A percentile compares a stretch with the other conserved stretches of the same genome.
These are phyloP conservation scores for Acmispon strigosus DNA, from an alignment of 306 rosid genomes.

Conservation along the genomic window DNA sequence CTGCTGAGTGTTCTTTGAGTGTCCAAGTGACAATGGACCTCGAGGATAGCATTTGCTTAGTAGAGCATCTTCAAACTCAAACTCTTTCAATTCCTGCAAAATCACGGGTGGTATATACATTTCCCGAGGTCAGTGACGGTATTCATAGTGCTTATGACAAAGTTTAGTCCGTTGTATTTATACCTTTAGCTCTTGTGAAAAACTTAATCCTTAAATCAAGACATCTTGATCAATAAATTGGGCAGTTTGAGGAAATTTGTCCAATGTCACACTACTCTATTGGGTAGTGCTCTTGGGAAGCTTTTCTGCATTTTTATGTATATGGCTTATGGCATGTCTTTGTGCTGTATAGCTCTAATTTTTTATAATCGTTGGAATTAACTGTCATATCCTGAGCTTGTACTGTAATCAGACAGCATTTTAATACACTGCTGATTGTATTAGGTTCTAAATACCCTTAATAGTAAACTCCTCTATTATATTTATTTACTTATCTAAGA, in stretches of 20 bases:
- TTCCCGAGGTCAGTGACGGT: slow-evolving; percentile 64
- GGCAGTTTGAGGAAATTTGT: not conserved
- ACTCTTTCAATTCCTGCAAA: slow-evolving; percentile 58
- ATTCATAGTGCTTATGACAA: slow-evolving; percentile 4
- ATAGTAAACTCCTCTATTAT: too few species aligned
- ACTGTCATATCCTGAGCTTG: too few species aligned
- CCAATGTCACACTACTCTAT: too few species aligned
- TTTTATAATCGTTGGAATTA: too few species aligned
- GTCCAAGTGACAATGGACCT: slow-evolving; percentile 71
- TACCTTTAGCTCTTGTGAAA: not conserved
- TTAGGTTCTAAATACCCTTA: too few species aligned
- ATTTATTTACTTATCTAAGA: too few species aligned
- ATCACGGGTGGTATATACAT: slow-evolving; percentile 58
- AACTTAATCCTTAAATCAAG: slow-evolving; percentile 3
- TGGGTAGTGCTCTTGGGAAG: too few species aligned
- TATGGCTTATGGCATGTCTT: too few species aligned
- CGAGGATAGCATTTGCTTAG: slow-evolving; percentile 50
- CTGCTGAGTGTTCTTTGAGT: slow-evolving; percentile 75
- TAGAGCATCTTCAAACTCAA: slow-evolving; percentile 76
- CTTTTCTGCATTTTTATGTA: too few species aligned
- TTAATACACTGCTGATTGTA: too few species aligned
- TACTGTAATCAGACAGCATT: too few species aligned
- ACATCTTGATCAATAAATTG: not conserved
- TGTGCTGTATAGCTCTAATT: too few species aligned
- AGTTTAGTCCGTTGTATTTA: not conserved